Base-by-base conservation (phyloP, 2,329 filamentous ascomycete genomes). In the Trichoderma sp. region DNA sequence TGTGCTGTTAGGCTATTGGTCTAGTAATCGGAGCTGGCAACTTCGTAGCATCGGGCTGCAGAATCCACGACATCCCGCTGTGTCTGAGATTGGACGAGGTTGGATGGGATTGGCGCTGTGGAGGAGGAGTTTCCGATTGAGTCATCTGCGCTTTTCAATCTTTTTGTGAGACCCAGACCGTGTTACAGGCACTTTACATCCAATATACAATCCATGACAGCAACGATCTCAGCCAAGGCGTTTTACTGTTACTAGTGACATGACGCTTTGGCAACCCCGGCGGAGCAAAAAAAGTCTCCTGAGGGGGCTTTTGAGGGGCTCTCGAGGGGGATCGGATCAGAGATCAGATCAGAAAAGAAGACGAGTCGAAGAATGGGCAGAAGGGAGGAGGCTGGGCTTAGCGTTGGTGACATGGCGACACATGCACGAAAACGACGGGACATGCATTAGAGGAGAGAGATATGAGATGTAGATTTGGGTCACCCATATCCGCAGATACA, bases 381-480 rank as follows among this genome's bases (percentile, higher is more conserved):
- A 69, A 26, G 65, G 4, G 18, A 12, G 18, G 24, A 43, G 34
- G 56, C 24, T 26, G 26, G 34, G 30, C 56, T 28, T 60, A 69
- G 56, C 18, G 36, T 58, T 34, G 18, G 66, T 53, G 26, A 51
- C 56, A 47, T 43, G 11, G 36, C 61, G 28, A 30, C 57, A 62
- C 66, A 34, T 70, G 66, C 66, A 70, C 53, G 26, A 61, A 56
- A 30, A 32, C 64, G 53, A 43, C 30, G 26, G 34, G 30, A n/a
- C 51, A 32, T 56, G 64, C 64, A 67, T 21, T 18, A 57, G 64
- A 28, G 24, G 32, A 18, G 28, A 36, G 24, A 15, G 47, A 51
- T 51, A 51, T 51, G 47, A 51, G 47, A 53, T 53, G 47, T 39
- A 51, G 66, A 60, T 69, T 69, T 30, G 66, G 36, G 47, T 51